A percentile compares a stretch with the other conserved stretches of the same genome.
Conservation (phyloP, 768 basidiomycete genomes). For the Tylopilus balloui region DNA sequence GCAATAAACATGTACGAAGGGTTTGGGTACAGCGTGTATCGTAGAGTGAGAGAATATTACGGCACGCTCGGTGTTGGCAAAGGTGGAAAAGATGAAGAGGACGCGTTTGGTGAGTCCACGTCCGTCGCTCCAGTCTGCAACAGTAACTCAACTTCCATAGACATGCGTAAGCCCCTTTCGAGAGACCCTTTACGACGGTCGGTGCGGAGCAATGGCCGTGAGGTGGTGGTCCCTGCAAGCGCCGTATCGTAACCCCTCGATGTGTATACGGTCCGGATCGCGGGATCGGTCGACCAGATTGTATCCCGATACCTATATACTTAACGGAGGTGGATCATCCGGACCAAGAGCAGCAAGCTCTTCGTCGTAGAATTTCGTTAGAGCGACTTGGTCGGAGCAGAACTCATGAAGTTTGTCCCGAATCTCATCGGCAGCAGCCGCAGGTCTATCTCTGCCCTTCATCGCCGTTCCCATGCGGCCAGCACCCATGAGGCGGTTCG, state of each 20-base stretch:
- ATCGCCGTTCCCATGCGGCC: constrained; percentile 55
- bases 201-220: constrained; percentile 65
- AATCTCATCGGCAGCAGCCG: constrained; percentile 58
- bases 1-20: constrained; percentile 92
- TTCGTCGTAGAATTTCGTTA: constrained; percentile 72
- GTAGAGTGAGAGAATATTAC: constrained; percentile 89
- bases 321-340: constrained; percentile 42
- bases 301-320: constrained; percentile 30
- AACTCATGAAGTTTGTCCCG: constrained; percentile 57
- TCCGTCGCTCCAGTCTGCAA: background rate
- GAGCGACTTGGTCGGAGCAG: constrained; percentile 51
- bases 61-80: constrained; percentile 70
- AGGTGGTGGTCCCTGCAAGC: constrained; percentile 54
- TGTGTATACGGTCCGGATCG: constrained; percentile 2
- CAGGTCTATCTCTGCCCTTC: constrained; percentile 54
- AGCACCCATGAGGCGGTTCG: constrained; percentile 78
- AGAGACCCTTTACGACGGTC: constrained; percentile 59
- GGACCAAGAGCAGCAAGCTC: constrained; percentile 51
- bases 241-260: constrained; percentile 32
- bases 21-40: constrained; percentile 89
- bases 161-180: constrained; percentile 72
- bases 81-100: constrained; percentile 79
- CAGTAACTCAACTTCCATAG: constrained; percentile 24
- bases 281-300: constrained; percentile 3
- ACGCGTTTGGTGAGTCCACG: constrained; percentile 77